These are phyloP conservation scores for Phaeosphaeria sp. DNA, from an alignment of 2,329 filamentous ascomycete species.

Conservation along the genomic window DNA sequence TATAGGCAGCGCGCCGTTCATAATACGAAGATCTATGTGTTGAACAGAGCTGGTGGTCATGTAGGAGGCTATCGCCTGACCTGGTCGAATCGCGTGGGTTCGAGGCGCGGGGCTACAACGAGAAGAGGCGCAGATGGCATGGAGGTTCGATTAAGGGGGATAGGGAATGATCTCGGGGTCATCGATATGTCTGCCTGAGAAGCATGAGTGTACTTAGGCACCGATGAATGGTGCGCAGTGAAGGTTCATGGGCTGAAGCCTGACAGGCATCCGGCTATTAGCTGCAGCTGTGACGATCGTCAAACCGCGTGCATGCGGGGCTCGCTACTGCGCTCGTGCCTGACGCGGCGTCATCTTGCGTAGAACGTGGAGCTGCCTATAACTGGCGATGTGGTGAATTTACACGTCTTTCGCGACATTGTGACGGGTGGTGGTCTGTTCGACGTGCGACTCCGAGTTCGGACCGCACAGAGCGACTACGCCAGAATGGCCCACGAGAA, in stretches of 20 bases:
- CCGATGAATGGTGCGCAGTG: slow-evolving; percentile 15
- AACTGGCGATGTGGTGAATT: neutral
- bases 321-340: neutral
- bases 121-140: slow-evolving; percentile 9
- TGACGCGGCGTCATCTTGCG: slow-evolving; percentile 5
- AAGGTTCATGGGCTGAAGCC: slow-evolving; percentile 26
- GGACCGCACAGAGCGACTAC: slow-evolving; percentile 15
- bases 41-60: neutral
- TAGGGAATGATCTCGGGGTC: slow-evolving; percentile 26
- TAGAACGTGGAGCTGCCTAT: neutral
- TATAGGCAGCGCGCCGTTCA: slow-evolving; percentile 31
- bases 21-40: slow-evolving; percentile 11
- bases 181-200: slow-evolving; percentile 37
- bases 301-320: slow-evolving; percentile 10
- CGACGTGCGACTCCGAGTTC: slow-evolving; percentile 20
- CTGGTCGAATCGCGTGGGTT: slow-evolving; percentile 20
- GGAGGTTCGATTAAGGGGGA: slow-evolving; percentile 5
- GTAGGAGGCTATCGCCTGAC: slow-evolving; percentile 7
- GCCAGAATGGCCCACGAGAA: slow-evolving; percentile 37
- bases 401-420: neutral
- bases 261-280: slow-evolving; percentile 22
- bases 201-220: slow-evolving; percentile 37
- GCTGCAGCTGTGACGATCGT: slow-evolving; percentile 21
- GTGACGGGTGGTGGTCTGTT: slow-evolving; percentile 4
- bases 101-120: slow-evolving; percentile 18